Evolutionary conservation across 148 eudicot genomes (phyloP).

Genomic region (Arctostaphylos glauca): DNA sequence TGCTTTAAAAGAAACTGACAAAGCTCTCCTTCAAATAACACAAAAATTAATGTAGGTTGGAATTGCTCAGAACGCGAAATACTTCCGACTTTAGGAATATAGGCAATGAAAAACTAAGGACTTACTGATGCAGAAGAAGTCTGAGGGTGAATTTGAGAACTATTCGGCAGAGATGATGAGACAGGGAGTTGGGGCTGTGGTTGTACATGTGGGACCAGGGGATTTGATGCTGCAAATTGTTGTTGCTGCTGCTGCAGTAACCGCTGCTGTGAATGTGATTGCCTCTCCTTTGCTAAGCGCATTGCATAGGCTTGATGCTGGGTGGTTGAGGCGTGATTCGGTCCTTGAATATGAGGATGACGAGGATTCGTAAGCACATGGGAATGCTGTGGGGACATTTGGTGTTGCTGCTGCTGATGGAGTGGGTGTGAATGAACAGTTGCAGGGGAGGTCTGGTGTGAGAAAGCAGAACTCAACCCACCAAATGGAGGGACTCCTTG

Average conservation of each 20-base stretch:
- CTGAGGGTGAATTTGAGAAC: constrained; percentile 55
- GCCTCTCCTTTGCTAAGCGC: constrained; percentile 66
- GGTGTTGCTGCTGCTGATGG: constrained; percentile 53
- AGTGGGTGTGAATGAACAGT: constrained; percentile 53
- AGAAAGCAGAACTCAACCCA: constrained; percentile 43
- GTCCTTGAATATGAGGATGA: constrained; percentile 58
- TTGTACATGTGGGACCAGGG: constrained; percentile 56
- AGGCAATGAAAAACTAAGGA: not conserved
- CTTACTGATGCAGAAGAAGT: constrained; percentile 41
- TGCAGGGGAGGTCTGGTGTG: constrained; percentile 51
- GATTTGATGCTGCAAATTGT: constrained; percentile 55
- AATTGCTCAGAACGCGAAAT: not conserved
- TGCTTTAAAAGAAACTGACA: not conserved
- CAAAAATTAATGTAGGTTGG: not conserved
- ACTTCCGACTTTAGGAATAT: not conserved
- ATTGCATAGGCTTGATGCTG: constrained; percentile 71
- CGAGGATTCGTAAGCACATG: constrained; percentile 47
- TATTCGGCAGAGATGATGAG: constrained; percentile 53
- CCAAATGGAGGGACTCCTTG: constrained; percentile 53
- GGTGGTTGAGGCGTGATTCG: constrained; percentile 43
- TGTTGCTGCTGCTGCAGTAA: constrained; percentile 40
- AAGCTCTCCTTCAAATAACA: not conserved
- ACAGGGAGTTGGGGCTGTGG: constrained; percentile 51
- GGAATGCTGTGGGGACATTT: constrained; percentile 61
- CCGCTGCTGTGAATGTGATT: constrained; percentile 53